Percentiles rank a stretch among this genome's conserved stretches.
phyloP scores from a whole-genome alignment of 441 rosid species.

The Populus trichocarpa region DNA sequence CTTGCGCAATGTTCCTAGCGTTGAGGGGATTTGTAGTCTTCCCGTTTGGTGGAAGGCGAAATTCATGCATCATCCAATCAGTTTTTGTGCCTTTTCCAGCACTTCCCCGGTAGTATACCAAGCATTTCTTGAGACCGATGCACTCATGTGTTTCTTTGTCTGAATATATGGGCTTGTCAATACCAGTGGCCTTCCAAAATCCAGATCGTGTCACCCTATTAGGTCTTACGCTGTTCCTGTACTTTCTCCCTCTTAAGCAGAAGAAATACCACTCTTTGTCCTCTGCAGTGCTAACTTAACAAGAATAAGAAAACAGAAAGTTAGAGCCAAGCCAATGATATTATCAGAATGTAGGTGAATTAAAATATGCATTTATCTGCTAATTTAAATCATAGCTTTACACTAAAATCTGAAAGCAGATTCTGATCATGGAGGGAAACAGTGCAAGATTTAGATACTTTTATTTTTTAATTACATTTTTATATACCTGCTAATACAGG shows the following conservation, averaged over 20 bases:
- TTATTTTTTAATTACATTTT: neutral
- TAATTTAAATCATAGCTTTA: neutral
- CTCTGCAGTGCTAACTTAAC: conserved; percentile 31
- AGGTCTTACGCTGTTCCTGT: conserved; percentile 55
- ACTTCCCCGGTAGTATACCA: conserved; percentile 45
- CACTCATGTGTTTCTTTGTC: conserved; percentile 10
- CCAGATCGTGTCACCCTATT: conserved; percentile 62
- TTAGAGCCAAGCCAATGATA: neutral
- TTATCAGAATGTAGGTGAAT: neutral
- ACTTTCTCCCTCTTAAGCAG: conserved; percentile 54
- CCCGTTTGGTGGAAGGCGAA: conserved; percentile 34
- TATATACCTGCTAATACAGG: neutral
- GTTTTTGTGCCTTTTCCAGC: conserved; percentile 55
- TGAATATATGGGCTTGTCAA: conserved; percentile 46
- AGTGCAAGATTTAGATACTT: neutral
- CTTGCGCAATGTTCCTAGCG: neutral
- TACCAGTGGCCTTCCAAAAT: conserved; percentile 67
- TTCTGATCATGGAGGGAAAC: neutral
- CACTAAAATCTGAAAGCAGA: neutral
- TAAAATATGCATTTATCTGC: neutral
- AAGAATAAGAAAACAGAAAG: neutral
- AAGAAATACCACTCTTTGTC: conserved; percentile 58
- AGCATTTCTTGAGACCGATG: conserved; percentile 40
- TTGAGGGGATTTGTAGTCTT: neutral
- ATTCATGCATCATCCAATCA: conserved; percentile 60